Conservation (phyloP, 192 early-diverging fungal species). For the Neocallimastix lanati region DNA sequence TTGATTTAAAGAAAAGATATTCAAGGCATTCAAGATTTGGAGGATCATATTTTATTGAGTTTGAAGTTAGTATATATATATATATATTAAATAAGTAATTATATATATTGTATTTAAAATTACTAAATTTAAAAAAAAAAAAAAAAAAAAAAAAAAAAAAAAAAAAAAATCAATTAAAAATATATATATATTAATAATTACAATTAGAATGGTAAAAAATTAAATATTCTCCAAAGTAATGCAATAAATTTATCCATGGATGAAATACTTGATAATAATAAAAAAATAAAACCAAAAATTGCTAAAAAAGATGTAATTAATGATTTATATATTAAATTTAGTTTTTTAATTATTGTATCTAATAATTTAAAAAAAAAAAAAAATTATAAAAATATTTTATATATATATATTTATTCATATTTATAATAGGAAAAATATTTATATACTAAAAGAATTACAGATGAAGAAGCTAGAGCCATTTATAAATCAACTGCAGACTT, state of each 20-base stretch:
- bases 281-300: not conserved
- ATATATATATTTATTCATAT: no score
- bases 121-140: no score
- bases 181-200: not conserved
- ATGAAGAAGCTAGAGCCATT: slow-evolving; percentile 4
- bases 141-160: not conserved
- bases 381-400: no score
- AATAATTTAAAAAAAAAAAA: no score
- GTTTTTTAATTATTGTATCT: no score
- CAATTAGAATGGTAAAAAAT: slow-evolving; percentile 7
- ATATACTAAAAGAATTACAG: not conserved
- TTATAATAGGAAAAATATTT: not conserved
- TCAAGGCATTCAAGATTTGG: slow-evolving; percentile 24
- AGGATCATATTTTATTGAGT: slow-evolving; percentile 15
- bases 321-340: not conserved
- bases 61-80: no score
- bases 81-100: no score
- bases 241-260: slow-evolving; percentile 4
- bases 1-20: not conserved
- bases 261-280: slow-evolving; percentile 8
- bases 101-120: no score
- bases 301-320: slow-evolving; percentile 2
- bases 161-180: not conserved
- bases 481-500: slow-evolving; percentile 6
- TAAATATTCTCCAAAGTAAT: slow-evolving; percentile 6